Percentiles rank a stretch among this genome's conserved stretches.
Evolutionary conservation across 1,284 basidiomycete genomes (phyloP).

Genomic region (Trichosporon inkin): DNA sequence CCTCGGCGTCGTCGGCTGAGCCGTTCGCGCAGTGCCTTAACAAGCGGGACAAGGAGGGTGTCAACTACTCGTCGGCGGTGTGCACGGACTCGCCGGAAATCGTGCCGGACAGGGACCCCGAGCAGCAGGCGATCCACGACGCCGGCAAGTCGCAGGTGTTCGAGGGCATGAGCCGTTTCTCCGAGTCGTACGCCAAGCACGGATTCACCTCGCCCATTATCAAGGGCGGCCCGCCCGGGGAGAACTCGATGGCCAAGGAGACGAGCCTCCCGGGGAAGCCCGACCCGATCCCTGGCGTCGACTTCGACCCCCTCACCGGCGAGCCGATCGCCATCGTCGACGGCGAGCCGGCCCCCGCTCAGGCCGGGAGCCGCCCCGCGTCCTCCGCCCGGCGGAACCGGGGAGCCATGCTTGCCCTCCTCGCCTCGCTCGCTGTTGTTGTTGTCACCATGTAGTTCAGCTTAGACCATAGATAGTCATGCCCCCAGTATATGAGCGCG

Average conservation of each 20-base stretch:
- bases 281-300: not conserved
- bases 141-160: not conserved
- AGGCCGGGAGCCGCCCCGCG: not conserved
- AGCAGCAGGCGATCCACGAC: not conserved
- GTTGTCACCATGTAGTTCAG: slow-evolving; percentile 3
- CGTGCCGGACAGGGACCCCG: not conserved
- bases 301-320: slow-evolving; percentile 2
- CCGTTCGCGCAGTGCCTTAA: not conserved
- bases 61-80: not conserved
- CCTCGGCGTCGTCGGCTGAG: not conserved
- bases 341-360: not conserved
- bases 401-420: not conserved
- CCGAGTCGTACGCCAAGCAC: not conserved
- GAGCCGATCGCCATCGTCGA: not conserved
- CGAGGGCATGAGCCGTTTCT: not conserved
- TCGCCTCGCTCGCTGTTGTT: not conserved
- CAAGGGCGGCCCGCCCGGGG: not conserved
- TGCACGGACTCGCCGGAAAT: not conserved
- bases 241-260: not conserved
- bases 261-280: not conserved
- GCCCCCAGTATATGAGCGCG: not conserved
- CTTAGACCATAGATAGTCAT: not conserved
- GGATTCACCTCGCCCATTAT: slow-evolving; percentile 2
- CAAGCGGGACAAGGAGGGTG: not conserved
- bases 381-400: not conserved